Evolutionary conservation across 495 filamentous ascomycete species (phyloP).

Genomic region (Neurospora hispaniola): DNA sequence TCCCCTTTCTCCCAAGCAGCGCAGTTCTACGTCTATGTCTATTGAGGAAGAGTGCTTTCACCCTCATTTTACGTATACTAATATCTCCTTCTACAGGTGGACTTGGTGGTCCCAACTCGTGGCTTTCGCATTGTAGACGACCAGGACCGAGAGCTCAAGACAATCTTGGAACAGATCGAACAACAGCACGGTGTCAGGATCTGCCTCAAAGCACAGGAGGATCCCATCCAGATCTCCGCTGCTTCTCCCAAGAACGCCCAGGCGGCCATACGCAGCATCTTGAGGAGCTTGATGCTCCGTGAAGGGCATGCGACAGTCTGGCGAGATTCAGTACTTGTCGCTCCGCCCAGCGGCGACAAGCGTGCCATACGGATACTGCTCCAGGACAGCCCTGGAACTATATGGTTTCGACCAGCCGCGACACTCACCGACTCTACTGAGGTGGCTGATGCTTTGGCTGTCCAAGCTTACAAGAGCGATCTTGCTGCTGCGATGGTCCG

Average conservation of each 20-base stretch:
- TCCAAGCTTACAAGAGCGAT: conserved; percentile 5
- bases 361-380: not conserved
- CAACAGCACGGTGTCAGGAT: conserved; percentile 4
- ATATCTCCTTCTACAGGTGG: not conserved
- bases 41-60: not conserved
- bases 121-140: conserved; percentile 10
- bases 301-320: conserved; percentile 8
- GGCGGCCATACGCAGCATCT: not conserved
- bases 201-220: not conserved
- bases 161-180: conserved; percentile 8
- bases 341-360: not conserved
- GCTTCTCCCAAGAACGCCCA: conserved; percentile 1
- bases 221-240: conserved; percentile 6
- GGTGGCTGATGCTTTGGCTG: not conserved
- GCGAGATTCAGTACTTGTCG: conserved; percentile 5
- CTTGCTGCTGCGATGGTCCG: conserved; percentile 2
- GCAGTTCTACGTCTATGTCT: not conserved
- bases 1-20: not conserved
- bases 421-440: not conserved
- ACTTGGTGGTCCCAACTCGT: not conserved
- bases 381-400: not conserved
- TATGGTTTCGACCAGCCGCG: conserved; percentile 2
- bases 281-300: not conserved
- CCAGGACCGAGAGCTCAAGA: conserved; percentile 4
- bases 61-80: not conserved